phyloP scores from a whole-genome alignment of 2,329 filamentous ascomycete genomes.

The Pestalotiopsis sp. region DNA sequence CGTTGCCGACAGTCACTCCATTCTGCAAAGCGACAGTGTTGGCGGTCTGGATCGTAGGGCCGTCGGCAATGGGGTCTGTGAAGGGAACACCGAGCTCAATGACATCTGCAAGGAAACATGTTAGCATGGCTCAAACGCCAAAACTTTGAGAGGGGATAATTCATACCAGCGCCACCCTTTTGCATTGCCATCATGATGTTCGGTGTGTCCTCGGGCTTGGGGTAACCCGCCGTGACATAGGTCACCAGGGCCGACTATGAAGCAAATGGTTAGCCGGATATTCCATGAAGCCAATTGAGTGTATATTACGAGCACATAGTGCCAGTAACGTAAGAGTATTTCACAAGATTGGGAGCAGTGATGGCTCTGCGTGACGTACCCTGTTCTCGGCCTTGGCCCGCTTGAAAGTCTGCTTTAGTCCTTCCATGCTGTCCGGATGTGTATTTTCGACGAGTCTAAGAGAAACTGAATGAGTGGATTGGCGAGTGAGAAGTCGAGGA shows the following conservation, averaged over 20 bases:
- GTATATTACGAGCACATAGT: not conserved
- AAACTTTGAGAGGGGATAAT: constrained; percentile 13
- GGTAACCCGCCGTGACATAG: constrained; percentile 95
- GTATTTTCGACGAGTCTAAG: not conserved
- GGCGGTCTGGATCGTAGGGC: constrained; percentile 92
- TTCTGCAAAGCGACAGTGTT: constrained; percentile 91
- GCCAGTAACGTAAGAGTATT: not conserved
- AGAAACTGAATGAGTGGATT: not conserved
- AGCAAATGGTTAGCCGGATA: constrained; percentile 14
- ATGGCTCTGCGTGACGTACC: constrained; percentile 43
- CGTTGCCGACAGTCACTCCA: constrained; percentile 79
- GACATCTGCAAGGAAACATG: constrained; percentile 60
- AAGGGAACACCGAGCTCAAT: constrained; percentile 97
- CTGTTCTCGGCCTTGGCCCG: constrained; percentile 61
- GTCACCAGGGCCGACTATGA: constrained; percentile 80
- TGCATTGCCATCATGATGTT: constrained; percentile 88
- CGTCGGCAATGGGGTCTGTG: constrained; percentile 97
- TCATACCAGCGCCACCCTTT: constrained; percentile 82
- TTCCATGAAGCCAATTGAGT: not conserved
- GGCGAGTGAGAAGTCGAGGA: constrained; percentile 2
- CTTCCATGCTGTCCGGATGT: constrained; percentile 48
- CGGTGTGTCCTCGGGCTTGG: constrained; percentile 77
- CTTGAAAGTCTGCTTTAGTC: constrained; percentile 59
- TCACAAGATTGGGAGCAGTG: not conserved
- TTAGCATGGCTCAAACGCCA: not conserved